These are phyloP conservation scores for Rhizophagus clarus DNA, from an alignment of 192 early-diverging fungal species.

Conservation along the genomic window DNA sequence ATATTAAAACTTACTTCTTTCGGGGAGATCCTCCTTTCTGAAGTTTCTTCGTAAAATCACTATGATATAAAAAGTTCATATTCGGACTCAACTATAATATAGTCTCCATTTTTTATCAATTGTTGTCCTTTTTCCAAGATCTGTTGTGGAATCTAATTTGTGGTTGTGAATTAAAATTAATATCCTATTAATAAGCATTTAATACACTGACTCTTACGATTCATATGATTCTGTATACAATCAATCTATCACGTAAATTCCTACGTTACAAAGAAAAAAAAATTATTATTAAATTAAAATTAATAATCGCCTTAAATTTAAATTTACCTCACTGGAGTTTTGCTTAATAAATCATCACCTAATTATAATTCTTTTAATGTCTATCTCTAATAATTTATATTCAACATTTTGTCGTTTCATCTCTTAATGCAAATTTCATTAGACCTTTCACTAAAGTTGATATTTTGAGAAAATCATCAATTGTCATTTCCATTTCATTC, in stretches of 20 bases:
- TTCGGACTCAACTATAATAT: conserved; percentile 66
- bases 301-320: conserved; percentile 10
- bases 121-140: too few species aligned
- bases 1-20: conserved; percentile 61
- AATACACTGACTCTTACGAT: conserved; percentile 67
- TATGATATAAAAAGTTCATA: conserved; percentile 63
- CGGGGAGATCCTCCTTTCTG: conserved; percentile 45
- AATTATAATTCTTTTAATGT: conserved; percentile 68
- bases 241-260: conserved; percentile 59
- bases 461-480: conserved; percentile 51
- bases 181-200: conserved; percentile 60
- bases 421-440: conserved; percentile 49
- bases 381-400: conserved; percentile 64
- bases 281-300: too few species aligned
- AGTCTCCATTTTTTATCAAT: conserved; percentile 45
- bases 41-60: conserved; percentile 60
- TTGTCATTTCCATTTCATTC: conserved; percentile 63
- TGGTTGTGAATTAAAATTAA: conserved; percentile 60
- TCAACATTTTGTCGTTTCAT: conserved; percentile 45
- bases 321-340: conserved; percentile 60
- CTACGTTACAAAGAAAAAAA: too few species aligned
- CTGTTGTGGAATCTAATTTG: too few species aligned
- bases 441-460: conserved; percentile 65
- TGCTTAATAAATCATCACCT: conserved; percentile 63
- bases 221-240: conserved; percentile 70